Evolutionary conservation across 169 alveolate species (phyloP).

Genomic region (Sarcocystis neurona): DNA sequence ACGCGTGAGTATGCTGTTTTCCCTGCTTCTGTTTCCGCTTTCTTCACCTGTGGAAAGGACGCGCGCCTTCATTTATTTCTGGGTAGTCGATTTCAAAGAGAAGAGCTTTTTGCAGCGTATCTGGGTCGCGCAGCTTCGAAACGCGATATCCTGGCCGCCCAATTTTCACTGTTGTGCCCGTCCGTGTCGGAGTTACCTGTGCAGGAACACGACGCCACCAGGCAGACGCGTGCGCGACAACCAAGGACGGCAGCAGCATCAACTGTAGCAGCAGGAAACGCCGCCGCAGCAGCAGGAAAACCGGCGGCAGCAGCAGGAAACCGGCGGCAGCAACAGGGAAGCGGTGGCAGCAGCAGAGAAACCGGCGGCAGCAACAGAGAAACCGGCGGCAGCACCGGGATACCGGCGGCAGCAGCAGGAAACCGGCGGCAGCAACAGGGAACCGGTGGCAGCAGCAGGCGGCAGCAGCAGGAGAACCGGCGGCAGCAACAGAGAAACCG

Average conservation of each 20-base stretch:
- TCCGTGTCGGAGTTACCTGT: neutral
- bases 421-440: no score
- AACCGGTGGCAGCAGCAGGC: no score
- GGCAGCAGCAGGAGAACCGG: no score
- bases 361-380: neutral
- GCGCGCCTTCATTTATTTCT: conserved; percentile 73
- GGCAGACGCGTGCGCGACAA: neutral
- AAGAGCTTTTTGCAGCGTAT: conserved; percentile 90
- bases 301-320: neutral
- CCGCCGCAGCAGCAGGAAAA: neutral
- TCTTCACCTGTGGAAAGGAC: conserved; percentile 85
- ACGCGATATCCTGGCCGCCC: conserved; percentile 98
- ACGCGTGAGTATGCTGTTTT: neutral
- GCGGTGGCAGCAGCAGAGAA: neutral
- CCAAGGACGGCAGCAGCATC: neutral
- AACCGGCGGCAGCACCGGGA: neutral
- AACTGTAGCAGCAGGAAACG: neutral
- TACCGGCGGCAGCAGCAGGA: neutral
- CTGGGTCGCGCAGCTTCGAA: conserved; percentile 92
- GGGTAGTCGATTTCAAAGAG: conserved; percentile 96
- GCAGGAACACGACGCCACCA: neutral
- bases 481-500: no score
- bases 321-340: neutral
- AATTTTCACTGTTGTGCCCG: conserved; percentile 82
- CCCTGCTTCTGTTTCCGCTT: neutral